phyloP scores from a whole-genome alignment of 495 filamentous ascomycete genomes.

The Xylaria castorea region DNA sequence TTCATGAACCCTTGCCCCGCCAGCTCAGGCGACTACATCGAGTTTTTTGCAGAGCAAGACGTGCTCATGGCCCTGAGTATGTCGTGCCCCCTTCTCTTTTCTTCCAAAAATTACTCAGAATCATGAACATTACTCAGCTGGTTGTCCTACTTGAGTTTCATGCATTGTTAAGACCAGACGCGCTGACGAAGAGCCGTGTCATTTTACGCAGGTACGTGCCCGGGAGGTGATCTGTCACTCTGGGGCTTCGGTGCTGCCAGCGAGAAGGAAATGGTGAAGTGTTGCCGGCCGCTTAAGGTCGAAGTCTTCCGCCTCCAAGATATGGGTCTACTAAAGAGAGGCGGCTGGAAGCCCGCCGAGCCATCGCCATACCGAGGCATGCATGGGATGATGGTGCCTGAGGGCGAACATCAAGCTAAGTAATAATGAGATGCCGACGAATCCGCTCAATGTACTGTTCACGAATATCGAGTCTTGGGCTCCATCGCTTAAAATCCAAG shows the following conservation, averaged over 20 bases:
- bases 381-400: constrained; percentile 64
- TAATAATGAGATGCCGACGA: background rate
- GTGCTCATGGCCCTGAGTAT: constrained; percentile 73
- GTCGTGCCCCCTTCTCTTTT: constrained; percentile 38
- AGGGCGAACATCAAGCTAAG: constrained; percentile 34
- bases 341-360: constrained; percentile 67
- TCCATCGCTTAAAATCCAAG: background rate
- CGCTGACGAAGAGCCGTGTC: background rate
- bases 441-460: background rate
- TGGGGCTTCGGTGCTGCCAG: constrained; percentile 77
- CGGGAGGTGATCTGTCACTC: constrained; percentile 71
- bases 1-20: constrained; percentile 80
- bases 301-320: constrained; percentile 70
- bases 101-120: background rate
- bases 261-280: constrained; percentile 70
- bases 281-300: constrained; percentile 74
- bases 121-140: background rate
- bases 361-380: constrained; percentile 65
- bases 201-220: constrained; percentile 46
- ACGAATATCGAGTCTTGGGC: background rate
- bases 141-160: background rate
- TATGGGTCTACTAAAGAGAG: constrained; percentile 50
- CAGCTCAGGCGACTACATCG: constrained; percentile 68
- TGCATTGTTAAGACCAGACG: background rate
- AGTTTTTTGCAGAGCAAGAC: constrained; percentile 80